Percentiles rank a stretch among this genome's conserved stretches.
Conservation (phyloP, 169 alveolate species). For the Hammondia hammondi region DNA sequence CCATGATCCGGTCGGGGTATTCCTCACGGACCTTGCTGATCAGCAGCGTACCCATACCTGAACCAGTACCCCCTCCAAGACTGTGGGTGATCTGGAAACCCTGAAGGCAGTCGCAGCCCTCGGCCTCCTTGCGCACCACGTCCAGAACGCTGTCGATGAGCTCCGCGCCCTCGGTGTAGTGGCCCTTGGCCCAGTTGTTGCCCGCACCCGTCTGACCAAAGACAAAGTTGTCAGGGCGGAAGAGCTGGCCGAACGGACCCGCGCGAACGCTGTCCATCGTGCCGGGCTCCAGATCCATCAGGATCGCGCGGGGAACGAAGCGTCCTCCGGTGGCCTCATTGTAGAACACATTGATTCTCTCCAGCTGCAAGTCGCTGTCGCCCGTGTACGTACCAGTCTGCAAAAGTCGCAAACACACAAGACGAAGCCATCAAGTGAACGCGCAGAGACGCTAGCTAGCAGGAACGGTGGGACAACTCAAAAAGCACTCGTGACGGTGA, state of each 20-base stretch:
- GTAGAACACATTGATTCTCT: constrained; percentile 95
- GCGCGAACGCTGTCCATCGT: constrained; percentile 99
- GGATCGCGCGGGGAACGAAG: constrained; percentile 98
- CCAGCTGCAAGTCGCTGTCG: constrained; percentile 95
- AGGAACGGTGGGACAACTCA: background rate
- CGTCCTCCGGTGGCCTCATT: constrained; percentile 99
- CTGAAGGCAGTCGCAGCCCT: constrained; percentile 98
- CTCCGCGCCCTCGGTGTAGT: constrained; percentile 99
- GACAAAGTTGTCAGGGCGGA: constrained; percentile 98
- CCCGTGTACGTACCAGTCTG: constrained; percentile 96
- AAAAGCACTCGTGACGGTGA: too few relatives aligned
- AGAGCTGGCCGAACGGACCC: constrained; percentile 98
- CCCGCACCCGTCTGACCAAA: constrained; percentile 99
- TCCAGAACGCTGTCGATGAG: constrained; percentile 97
- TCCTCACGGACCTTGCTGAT: constrained; percentile 97
- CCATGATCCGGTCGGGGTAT: constrained; percentile 98
- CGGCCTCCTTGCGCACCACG: constrained; percentile 99
- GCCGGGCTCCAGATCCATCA: constrained; percentile 99
- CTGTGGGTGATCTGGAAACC: constrained; percentile 96
- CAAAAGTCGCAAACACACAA: background rate
- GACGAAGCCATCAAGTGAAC: background rate
- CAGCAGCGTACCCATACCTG: constrained; percentile 98
- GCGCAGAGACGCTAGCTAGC: background rate
- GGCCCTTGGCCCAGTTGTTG: constrained; percentile 99
- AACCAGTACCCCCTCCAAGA: constrained; percentile 99